Evolutionary conservation across 257 asterid species (phyloP).

Genomic region (Avicennia marina): DNA sequence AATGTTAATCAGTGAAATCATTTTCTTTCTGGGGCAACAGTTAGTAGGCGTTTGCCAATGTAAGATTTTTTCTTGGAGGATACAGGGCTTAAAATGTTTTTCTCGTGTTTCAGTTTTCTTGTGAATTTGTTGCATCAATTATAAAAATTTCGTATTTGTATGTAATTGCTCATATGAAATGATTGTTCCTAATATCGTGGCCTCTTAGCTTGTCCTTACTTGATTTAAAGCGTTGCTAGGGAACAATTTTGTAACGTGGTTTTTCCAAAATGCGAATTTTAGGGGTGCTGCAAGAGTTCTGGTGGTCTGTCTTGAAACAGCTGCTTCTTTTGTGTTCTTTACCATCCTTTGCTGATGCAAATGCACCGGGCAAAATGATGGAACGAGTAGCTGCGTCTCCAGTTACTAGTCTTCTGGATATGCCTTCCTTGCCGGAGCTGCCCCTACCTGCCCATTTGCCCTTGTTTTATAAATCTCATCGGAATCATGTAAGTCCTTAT

Average conservation of each 20-base stretch:
- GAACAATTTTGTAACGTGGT: constrained; percentile 1
- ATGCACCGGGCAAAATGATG: constrained; percentile 28
- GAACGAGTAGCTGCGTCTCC: constrained; percentile 34
- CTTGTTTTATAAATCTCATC: constrained; percentile 27
- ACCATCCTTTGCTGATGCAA: constrained; percentile 34
- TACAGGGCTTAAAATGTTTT: too few species aligned
- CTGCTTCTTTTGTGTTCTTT: constrained; percentile 45
- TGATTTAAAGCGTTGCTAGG: too few species aligned
- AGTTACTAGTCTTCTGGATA: constrained; percentile 24
- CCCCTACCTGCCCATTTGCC: constrained; percentile 37
- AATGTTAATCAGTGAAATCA: too few species aligned
- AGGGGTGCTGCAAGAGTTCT: constrained; percentile 40
- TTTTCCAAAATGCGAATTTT: constrained; percentile 26
- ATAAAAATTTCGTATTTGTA: not conserved
- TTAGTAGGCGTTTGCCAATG: too few species aligned
- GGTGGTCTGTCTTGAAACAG: constrained; percentile 35
- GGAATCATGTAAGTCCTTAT: constrained; percentile 31
- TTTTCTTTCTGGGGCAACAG: too few species aligned
- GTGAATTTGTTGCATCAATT: not conserved
- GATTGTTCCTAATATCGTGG: too few species aligned
- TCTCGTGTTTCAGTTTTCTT: too few species aligned
- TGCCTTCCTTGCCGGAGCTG: constrained; percentile 33
- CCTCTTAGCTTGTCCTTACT: too few species aligned
- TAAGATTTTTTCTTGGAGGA: too few species aligned
- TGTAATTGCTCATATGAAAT: not conserved